These are phyloP conservation scores for Calonectria naviculata DNA, from an alignment of 2,329 filamentous ascomycete genomes.

Conservation along the genomic window DNA sequence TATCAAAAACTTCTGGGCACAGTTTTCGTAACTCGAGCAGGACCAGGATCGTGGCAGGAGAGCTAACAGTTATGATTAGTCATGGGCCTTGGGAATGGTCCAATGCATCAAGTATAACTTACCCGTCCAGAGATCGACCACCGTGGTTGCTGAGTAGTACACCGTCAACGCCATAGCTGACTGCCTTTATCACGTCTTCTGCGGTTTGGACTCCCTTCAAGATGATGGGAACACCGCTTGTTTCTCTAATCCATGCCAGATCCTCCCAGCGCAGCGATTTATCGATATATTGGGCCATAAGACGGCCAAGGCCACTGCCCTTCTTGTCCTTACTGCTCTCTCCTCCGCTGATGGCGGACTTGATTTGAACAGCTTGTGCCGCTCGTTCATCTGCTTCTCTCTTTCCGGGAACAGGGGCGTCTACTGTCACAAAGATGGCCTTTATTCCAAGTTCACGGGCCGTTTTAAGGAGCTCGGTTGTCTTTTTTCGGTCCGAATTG, in stretches of 20 bases:
- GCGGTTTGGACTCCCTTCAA: conserved; percentile 66
- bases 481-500: conserved; percentile 59
- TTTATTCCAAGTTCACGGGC: conserved; percentile 58
- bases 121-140: conserved; percentile 65
- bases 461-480: conserved; percentile 53
- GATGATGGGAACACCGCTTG: conserved; percentile 57
- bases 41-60: conserved; percentile 59
- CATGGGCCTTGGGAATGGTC: no score
- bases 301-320: conserved; percentile 61
- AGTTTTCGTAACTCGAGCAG: conserved; percentile 59
- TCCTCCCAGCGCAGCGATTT: conserved; percentile 62
- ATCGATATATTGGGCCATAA: conserved; percentile 63
- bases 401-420: conserved; percentile 65
- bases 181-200: conserved; percentile 61
- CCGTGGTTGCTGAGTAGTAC: conserved; percentile 68
- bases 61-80: conserved; percentile 14
- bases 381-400: conserved; percentile 66
- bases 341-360: conserved; percentile 49
- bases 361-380: conserved; percentile 54
- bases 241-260: conserved; percentile 60
- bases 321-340: conserved; percentile 60
- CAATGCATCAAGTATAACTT: neutral
- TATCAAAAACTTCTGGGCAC: conserved; percentile 59
- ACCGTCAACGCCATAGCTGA: conserved; percentile 59
- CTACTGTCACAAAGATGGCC: conserved; percentile 61